Evolutionary conservation across 225 moss, liverwort and hornwort genomes (phyloP), one percentile per base, ranked within the genome.

Genomic region (Marchantia polymorpha): DNA sequence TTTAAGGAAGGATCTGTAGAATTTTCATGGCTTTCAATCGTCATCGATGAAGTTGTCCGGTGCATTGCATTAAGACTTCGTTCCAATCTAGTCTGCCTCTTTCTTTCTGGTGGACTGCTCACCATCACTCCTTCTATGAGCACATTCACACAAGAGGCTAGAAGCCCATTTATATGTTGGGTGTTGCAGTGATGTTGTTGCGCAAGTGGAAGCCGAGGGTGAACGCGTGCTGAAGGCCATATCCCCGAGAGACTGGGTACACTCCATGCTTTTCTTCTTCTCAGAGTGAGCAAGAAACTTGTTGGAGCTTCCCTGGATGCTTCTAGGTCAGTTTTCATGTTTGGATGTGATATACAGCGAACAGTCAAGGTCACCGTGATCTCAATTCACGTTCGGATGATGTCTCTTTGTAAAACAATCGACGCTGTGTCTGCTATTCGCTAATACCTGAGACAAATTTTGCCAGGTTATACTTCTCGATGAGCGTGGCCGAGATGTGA

Each of bases 391-490:
- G 64, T 64, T 0, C n/a, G 29, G 11, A 25, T 67, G 16, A 11
- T 27, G 0, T 29, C 12, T 12, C 10, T 39, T 2, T 39, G 58
- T 16, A 14, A 16, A 20, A 58, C 58, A 58, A 17, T 27, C 20
- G 17, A 8, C 10, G 16, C 15, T 6, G 27, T 27, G 54, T 17
- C 51, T 75, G 31, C 53, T 16, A 7, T 20, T 9, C 16, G 25
- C 19, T 53, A 53, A 30, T 14, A 64, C 76, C 65, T 81, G 60
- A 84, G 30, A 23, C 73, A 50, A 20, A 83, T 65, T 46, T 49
- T 90, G 82, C 56, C 94, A 96, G 96, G 90, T 96, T 50, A 85
- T 96, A 16, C 85, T 96, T 13, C 76, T 96, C 25, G 94, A 96
- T 82, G 94, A 96, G 82, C 84, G 91, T 26, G 94, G 96, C 78